Evolutionary conservation across 805 yeast genomes (phyloP), one percentile per base, ranked within the genome.

Genomic region (Debaryomyces maramus): DNA sequence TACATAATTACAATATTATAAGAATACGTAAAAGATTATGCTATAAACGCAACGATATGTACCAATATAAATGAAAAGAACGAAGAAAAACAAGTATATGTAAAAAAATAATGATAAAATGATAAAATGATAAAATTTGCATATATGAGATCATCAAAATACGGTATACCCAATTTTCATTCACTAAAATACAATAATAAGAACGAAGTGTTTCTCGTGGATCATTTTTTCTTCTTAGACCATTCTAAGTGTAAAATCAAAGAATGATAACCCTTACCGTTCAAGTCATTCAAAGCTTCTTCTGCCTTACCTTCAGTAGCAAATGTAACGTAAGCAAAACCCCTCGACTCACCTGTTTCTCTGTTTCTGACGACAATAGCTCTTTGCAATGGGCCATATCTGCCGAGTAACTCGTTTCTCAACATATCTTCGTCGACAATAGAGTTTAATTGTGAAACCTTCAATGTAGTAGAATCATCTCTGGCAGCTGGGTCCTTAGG

Each of bases 301-400:
- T 85, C 83, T 32, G 98, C 99, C 51, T 69, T 71, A 42, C 65
- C 63, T 58, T 80, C 80, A 41, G 81, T 75, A 44, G 75, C 78
- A 63, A 86, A 86, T 45, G 91, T 83, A 50, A 90, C 95, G 65
- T 88, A 93, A 5, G 98, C 98, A 65, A 91, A 81, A 59, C 99
- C 99, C 70, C 88, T 85, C 32, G 96, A 86, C 65, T 83, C 84
- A 50, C 96, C 93, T 19, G 98, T 93, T 55, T 86, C 96, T 70
- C 88, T 85, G 70, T 89, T 87, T 72, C 87, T 85, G 44, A 89
- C 89, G 43, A 93, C 75, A 48, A 85, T 84, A 51, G 85, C 86
- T 70, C 96, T 85, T 56, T 78, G 79, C 51, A 78, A 71, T 44
- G 71, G 79, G 55, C 80, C 95, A 72, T 73, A 83, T 62, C 70